Percentiles rank a stretch among this genome's conserved stretches.
Evolutionary conservation across 495 filamentous ascomycete genomes (phyloP).

Genomic region (Talaromyces liani): DNA sequence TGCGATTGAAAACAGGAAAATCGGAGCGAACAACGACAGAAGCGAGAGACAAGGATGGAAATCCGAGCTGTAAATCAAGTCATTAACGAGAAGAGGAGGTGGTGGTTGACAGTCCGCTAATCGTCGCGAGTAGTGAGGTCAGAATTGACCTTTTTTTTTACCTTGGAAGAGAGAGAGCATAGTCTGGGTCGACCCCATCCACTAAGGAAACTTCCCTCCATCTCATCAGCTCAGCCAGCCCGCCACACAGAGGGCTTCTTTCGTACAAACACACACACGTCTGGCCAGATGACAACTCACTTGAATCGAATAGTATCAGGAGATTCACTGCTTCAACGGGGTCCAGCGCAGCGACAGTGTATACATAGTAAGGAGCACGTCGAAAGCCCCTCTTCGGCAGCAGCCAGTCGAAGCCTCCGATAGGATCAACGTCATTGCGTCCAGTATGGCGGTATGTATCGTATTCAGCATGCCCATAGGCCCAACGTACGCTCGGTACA

Average conservation of each 20-base stretch:
- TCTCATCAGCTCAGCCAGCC: neutral
- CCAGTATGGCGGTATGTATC: neutral
- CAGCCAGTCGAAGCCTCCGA: neutral
- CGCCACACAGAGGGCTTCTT: neutral
- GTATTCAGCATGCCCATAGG: neutral
- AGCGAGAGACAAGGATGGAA: neutral
- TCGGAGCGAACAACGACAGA: neutral
- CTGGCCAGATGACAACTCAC: neutral
- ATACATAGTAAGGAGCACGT: neutral
- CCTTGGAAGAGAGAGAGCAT: neutral
- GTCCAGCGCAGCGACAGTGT: neutral
- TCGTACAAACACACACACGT: neutral
- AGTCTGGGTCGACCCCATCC: constrained; percentile 6
- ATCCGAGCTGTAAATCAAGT: neutral
- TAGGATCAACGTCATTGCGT: neutral
- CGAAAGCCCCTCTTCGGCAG: neutral
- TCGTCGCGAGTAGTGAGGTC: neutral
- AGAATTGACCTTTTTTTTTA: neutral
- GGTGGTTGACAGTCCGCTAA: constrained; percentile 1
- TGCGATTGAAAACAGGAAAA: neutral
- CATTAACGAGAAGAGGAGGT: neutral
- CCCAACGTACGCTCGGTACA: neutral
- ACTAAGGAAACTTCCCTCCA: neutral
- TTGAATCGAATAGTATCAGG: neutral
- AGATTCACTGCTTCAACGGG: neutral